These are phyloP conservation scores for Aspergillus bertholletiae DNA, from an alignment of 495 filamentous ascomycete genomes.

Conservation along the genomic window DNA sequence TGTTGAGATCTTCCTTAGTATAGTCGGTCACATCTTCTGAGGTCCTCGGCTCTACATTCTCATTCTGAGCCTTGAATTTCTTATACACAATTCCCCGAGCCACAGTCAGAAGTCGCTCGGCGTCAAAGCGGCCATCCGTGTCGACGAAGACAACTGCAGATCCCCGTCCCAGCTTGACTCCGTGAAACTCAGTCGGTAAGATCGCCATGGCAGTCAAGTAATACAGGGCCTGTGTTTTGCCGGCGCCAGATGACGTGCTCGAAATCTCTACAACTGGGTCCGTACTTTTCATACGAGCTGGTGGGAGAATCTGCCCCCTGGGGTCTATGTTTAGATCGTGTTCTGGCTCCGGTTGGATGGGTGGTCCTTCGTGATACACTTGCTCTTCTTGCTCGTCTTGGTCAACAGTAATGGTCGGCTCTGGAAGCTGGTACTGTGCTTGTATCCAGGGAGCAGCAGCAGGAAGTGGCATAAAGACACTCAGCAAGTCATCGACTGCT, in stretches of 20 bases:
- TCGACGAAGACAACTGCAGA: conserved; percentile 69
- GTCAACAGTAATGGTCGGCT: not conserved
- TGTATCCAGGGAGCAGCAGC: not conserved
- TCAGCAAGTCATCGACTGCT: conserved; percentile 47
- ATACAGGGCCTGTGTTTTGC: conserved; percentile 67
- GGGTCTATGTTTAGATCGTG: conserved; percentile 1
- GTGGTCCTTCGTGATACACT: not conserved
- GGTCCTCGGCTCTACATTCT: not conserved
- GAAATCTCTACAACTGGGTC: conserved; percentile 55
- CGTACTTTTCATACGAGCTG: conserved; percentile 20
- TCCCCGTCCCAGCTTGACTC: conserved; percentile 36
- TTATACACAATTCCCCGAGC: conserved; percentile 22
- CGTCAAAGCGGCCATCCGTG: conserved; percentile 62
- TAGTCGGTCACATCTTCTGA: not conserved
- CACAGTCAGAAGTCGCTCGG: conserved; percentile 49
- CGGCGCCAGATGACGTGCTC: conserved; percentile 50
- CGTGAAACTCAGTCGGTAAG: conserved; percentile 43
- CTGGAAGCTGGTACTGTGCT: not conserved
- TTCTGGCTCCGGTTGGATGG: conserved; percentile 3
- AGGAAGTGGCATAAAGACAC: conserved; percentile 33
- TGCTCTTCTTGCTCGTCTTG: conserved; percentile 5
- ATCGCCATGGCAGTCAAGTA: conserved; percentile 58
- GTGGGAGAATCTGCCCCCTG: conserved; percentile 10
- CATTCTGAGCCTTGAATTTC: not conserved
- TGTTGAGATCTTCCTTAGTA: conserved; percentile 19